Evolutionary conservation across 2,329 filamentous ascomycete genomes (phyloP).

Genomic region (Monilinia fructigena): DNA sequence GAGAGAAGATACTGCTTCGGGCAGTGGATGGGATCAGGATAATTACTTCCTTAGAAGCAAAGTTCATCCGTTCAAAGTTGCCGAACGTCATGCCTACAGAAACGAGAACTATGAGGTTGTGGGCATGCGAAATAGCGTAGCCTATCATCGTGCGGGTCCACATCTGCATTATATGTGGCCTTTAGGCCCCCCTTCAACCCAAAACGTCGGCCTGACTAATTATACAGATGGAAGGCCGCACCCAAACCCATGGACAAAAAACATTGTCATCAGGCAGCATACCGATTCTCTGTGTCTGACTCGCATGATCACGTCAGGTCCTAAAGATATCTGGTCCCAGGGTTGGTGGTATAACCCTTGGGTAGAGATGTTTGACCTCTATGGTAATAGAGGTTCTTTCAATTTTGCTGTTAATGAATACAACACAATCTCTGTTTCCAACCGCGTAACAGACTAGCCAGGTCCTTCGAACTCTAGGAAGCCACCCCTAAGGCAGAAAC

Average conservation of each 20-base stretch:
- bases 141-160: neutral
- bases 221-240: neutral
- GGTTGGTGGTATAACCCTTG: neutral
- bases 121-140: neutral
- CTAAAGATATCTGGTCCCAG: neutral
- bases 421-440: neutral
- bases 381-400: slow-evolving; percentile 1
- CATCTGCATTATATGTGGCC: slow-evolving; percentile 3
- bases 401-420: neutral
- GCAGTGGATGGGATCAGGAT: slow-evolving; percentile 6
- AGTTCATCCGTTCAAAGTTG: neutral
- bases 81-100: neutral
- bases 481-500: neutral
- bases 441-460: neutral
- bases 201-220: neutral
- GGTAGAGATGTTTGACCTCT: neutral
- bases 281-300: slow-evolving; percentile 1
- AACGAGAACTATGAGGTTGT: neutral
- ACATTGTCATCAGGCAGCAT: slow-evolving; percentile 3
- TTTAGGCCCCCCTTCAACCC: neutral
- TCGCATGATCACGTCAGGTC: neutral
- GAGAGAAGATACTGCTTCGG: slow-evolving; percentile 1
- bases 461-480: neutral
- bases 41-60: slow-evolving; percentile 16
- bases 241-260: neutral